phyloP scores from a whole-genome alignment of 2,329 filamentous ascomycete species.

The Claviceps lovelessii region DNA sequence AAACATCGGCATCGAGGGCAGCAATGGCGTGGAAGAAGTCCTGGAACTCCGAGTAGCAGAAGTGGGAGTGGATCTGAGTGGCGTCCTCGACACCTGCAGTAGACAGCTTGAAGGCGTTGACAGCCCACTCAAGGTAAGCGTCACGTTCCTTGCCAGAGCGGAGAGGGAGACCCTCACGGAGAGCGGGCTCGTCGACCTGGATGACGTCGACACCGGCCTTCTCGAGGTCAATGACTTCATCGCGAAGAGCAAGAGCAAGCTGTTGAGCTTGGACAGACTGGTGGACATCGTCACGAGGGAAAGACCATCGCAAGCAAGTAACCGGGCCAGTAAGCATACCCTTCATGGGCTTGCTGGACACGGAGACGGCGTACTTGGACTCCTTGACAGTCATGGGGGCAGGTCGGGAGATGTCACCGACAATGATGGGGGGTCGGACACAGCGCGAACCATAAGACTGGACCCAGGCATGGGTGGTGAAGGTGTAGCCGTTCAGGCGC shows the following conservation, averaged over 20 bases:
- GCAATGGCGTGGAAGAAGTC: conserved; percentile 99
- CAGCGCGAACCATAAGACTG: conserved; percentile 97
- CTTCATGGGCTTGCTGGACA: conserved; percentile 99
- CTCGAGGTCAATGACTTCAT: conserved; percentile 97
- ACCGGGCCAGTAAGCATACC: conserved; percentile 99
- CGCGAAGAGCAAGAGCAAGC: conserved; percentile 92
- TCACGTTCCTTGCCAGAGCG: conserved; percentile 87
- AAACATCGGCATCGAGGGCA: conserved; percentile 91
- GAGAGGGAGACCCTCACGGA: conserved; percentile 97
- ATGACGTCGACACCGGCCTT: conserved; percentile 93
- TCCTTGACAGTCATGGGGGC: conserved; percentile 99
- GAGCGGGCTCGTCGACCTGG: conserved; percentile 97
- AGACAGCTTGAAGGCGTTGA: conserved; percentile 93
- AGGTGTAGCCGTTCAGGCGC: conserved; percentile 89
- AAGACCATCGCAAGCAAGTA: conserved; percentile 98
- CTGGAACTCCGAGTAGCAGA: conserved; percentile 99
- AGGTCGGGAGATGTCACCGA: conserved; percentile 95
- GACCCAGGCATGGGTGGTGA: conserved; percentile 98
- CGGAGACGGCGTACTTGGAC: conserved; percentile 92
- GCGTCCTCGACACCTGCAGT: conserved; percentile 86
- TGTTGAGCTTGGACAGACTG: conserved; percentile 98
- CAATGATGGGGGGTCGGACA: conserved; percentile 94
- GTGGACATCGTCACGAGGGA: conserved; percentile 98
- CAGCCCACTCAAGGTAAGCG: conserved; percentile 93
- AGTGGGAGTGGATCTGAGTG: conserved; percentile 99